These are phyloP conservation scores for Lolium multiflorum DNA, from an alignment of 176 grass and related monocot species.

Conservation along the genomic window DNA sequence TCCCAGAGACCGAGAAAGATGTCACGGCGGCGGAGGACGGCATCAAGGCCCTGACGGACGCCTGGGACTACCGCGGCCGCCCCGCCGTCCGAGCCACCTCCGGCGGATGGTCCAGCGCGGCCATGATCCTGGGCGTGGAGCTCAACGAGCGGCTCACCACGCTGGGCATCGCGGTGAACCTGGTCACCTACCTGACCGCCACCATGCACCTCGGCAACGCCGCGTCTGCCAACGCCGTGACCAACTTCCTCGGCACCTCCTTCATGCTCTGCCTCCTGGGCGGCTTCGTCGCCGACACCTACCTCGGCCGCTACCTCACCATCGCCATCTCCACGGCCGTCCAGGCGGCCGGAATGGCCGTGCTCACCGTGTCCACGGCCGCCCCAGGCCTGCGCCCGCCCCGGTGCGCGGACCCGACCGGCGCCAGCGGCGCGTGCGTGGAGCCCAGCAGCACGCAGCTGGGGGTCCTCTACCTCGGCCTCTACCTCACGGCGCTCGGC, in stretches of 20 bases:
- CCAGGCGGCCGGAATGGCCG: constrained; percentile 60
- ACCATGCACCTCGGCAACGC: constrained; percentile 89
- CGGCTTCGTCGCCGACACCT: constrained; percentile 88
- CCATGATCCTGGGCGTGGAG: constrained; percentile 73
- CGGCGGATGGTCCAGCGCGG: constrained; percentile 53
- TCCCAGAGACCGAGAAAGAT: constrained; percentile 5
- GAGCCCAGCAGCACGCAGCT: constrained; percentile 48
- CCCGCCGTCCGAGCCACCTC: constrained; percentile 26
- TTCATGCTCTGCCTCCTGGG: constrained; percentile 90
- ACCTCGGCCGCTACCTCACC: constrained; percentile 82
- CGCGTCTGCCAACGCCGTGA: constrained; percentile 68
- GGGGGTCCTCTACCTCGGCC: constrained; percentile 71
- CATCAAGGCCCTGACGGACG: constrained; percentile 17
- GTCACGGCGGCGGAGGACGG: neutral
- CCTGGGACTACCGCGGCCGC: constrained; percentile 58
- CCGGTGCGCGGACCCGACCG: constrained; percentile 27
- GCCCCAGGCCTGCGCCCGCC: constrained; percentile 60
- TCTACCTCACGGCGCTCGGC: constrained; percentile 82
- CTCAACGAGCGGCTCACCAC: constrained; percentile 77
- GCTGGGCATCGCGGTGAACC: constrained; percentile 77
- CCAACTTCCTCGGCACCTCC: constrained; percentile 90
- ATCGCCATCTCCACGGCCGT: constrained; percentile 84
- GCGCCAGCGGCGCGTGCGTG: constrained; percentile 33
- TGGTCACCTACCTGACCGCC: constrained; percentile 72
- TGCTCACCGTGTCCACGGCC: constrained; percentile 66